These are phyloP conservation scores for Colletotrichum liaoningense DNA, from an alignment of 2,329 filamentous ascomycete species.

Conservation along the genomic window DNA sequence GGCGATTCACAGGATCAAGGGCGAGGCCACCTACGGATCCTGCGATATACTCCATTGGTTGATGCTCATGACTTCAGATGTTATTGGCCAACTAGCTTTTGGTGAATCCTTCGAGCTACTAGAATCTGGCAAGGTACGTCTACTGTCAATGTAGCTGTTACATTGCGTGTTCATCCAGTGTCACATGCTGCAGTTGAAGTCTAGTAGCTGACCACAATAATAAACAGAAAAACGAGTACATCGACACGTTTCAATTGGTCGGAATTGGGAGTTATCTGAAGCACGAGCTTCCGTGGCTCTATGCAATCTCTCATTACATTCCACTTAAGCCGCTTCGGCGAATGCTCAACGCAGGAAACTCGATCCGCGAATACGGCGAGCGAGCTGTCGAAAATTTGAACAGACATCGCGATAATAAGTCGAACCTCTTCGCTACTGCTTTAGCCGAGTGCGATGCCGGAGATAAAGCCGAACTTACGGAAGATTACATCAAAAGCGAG, in stretches of 20 bases:
- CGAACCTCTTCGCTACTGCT: slow-evolving; percentile 4
- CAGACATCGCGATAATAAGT: slow-evolving; percentile 5
- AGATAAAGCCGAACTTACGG: slow-evolving; percentile 5
- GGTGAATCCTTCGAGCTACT: slow-evolving; percentile 66
- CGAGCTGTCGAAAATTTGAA: slow-evolving; percentile 16
- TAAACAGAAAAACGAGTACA: neutral
- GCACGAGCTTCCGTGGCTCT: slow-evolving; percentile 2
- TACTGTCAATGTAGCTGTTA: neutral
- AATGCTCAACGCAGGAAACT: neutral
- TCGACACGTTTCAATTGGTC: neutral
- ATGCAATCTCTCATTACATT: neutral
- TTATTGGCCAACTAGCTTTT: slow-evolving; percentile 65
- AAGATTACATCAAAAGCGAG: slow-evolving; percentile 51
- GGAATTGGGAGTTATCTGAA: neutral
- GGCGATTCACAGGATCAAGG: slow-evolving; percentile 54
- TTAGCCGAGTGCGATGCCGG: slow-evolving; percentile 12
- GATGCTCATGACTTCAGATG: slow-evolving; percentile 64
- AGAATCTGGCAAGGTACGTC: slow-evolving; percentile 59
- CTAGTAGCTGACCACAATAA: neutral
- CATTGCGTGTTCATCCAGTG: neutral
- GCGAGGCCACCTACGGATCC: slow-evolving; percentile 52
- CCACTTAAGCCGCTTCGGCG: neutral
- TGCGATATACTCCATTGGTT: slow-evolving; percentile 66
- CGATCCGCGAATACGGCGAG: neutral
- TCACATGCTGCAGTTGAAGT: neutral